These are phyloP conservation scores for Starmerella stigmatis DNA, from an alignment of 805 yeast species.

Conservation along the genomic window DNA sequence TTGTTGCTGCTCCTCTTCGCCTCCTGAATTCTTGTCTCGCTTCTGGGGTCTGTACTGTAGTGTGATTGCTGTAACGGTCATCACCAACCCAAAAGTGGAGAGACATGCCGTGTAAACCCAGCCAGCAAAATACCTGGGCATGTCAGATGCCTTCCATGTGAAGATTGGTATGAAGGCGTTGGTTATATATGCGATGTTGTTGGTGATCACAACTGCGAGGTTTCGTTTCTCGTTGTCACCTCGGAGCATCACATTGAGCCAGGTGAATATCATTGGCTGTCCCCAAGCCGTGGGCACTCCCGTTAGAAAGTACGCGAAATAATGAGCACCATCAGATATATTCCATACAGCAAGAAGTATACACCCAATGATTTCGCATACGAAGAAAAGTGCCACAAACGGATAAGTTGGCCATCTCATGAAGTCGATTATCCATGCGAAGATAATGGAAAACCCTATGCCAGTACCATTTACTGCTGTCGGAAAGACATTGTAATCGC, in stretches of 20 bases:
- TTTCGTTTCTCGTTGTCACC: constrained; percentile 34
- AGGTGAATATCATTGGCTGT: constrained; percentile 46
- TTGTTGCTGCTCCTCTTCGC: background rate
- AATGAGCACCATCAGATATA: constrained; percentile 40
- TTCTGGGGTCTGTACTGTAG: background rate
- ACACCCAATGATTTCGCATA: constrained; percentile 35
- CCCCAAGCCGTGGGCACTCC: constrained; percentile 44
- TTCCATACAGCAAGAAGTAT: constrained; percentile 40
- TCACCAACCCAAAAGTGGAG: constrained; percentile 29
- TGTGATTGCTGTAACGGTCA: constrained; percentile 34
- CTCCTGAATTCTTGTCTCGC: background rate
- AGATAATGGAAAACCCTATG: constrained; percentile 32
- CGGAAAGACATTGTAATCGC: constrained; percentile 36
- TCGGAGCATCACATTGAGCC: constrained; percentile 43
- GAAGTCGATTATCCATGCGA: constrained; percentile 35
- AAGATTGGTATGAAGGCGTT: constrained; percentile 37
- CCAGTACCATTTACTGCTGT: constrained; percentile 34
- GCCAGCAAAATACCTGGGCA: constrained; percentile 34
- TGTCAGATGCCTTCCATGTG: constrained; percentile 34
- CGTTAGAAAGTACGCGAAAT: constrained; percentile 41
- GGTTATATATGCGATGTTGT: constrained; percentile 37
- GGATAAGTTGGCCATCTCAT: constrained; percentile 33
- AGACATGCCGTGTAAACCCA: constrained; percentile 34
- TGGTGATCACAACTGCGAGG: constrained; percentile 35
- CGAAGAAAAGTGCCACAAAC: constrained; percentile 34